Evolutionary conservation across 768 basidiomycete species (phyloP).

Genomic region (Mycena epipterygia): DNA sequence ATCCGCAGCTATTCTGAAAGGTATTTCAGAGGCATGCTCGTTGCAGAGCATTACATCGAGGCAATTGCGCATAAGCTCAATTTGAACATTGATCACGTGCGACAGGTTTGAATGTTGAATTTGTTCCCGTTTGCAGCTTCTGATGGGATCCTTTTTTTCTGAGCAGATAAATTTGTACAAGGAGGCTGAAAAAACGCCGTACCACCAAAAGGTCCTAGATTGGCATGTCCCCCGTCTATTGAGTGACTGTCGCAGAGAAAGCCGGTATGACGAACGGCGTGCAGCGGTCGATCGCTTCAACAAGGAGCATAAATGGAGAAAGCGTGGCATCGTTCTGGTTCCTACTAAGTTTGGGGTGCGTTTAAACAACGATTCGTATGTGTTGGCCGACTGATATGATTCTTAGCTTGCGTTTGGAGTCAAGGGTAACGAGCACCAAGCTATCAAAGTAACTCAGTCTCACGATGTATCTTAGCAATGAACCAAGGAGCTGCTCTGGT

Average conservation of each 20-base stretch:
- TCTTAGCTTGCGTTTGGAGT: slow-evolving; percentile 36
- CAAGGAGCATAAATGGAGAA: slow-evolving; percentile 38
- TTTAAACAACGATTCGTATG: not conserved
- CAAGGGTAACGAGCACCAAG: slow-evolving; percentile 18
- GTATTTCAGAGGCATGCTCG: slow-evolving; percentile 33
- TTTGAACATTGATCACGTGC: slow-evolving; percentile 36
- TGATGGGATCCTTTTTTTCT: not conserved
- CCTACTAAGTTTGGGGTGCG: slow-evolving; percentile 38
- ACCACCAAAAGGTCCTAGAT: slow-evolving; percentile 37
- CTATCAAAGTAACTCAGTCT: not conserved
- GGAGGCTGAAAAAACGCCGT: slow-evolving; percentile 37
- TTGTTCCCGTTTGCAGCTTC: not conserved
- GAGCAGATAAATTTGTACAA: slow-evolving; percentile 35
- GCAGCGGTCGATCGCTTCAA: slow-evolving; percentile 34
- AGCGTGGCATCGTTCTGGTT: slow-evolving; percentile 34
- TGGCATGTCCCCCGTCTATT: slow-evolving; percentile 37
- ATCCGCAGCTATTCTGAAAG: not conserved
- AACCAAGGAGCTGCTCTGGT: slow-evolving; percentile 36
- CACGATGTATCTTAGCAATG: slow-evolving; percentile 23
- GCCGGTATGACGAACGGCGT: slow-evolving; percentile 34
- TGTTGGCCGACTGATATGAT: not conserved
- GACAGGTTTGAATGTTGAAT: slow-evolving; percentile 28
- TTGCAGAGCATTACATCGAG: slow-evolving; percentile 37
- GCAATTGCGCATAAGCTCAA: slow-evolving; percentile 34
- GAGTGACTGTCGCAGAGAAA: slow-evolving; percentile 35